Base-by-base conservation (phyloP, 768 basidiomycete species). In the Amanita polypyramis region DNA sequence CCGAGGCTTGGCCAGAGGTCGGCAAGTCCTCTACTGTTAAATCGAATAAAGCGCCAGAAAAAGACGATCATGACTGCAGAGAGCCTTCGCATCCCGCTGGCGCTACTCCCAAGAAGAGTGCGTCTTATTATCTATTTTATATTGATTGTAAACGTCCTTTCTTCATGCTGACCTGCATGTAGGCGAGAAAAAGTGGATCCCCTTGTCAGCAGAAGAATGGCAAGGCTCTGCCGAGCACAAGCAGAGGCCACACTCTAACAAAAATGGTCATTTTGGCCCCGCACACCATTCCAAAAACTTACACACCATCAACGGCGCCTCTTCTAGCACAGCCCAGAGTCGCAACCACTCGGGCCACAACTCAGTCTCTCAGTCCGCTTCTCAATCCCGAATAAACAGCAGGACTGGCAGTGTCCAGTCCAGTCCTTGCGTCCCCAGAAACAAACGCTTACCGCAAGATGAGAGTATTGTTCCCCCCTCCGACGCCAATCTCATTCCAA, bases 381-480 rank as follows among this genome's bases (percentile, higher is more conserved):
- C 71, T 3, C 72, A 74, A 4, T 76, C 76, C 11, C 65, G 67
- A 44, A 56, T 62, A 23, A 69, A 72, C 38, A 76, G 75, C 39
- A 65, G 65, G 40, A 64, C 70, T 0, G 70, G 66, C 27, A 76
- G 74, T 55, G 60, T 67, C 15, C 68, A 72, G 4, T 76, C 77
- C 9, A 79, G 77, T 48, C 77, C 77, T 11, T 65, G 60, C 37
- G 43, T 67, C 11, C 60, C 65, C 33, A 64, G 71, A 51, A 69
- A 65, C 17, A 64, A 67, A 50, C 62, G 69, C 14, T 55, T 77
- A 37, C 71, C 70, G 0, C 64, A 57, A 2, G 75, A 77, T 32
- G 62, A 67, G 32, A 36, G 40, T 0, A 17, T n/a, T 21, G 40
- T 15, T 34, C n/a, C 25, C 45, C n/a, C 52, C 51, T 38, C 45